A percentile compares a stretch with the other conserved stretches of the same genome.
Evolutionary conservation across 257 asterid species (phyloP).

Genomic region (Forsythia viridissima): DNA sequence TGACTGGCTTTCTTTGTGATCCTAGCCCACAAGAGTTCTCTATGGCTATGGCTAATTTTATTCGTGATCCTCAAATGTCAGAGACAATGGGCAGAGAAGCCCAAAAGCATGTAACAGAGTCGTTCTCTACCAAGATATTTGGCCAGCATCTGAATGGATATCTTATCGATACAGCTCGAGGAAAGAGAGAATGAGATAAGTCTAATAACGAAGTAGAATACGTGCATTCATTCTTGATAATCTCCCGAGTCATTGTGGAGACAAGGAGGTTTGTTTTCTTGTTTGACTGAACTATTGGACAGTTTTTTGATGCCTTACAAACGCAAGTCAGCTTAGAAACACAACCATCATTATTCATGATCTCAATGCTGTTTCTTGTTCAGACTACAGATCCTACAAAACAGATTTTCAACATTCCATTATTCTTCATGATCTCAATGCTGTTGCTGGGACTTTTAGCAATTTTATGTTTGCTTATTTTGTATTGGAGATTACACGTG

Average conservation of each 20-base stretch:
- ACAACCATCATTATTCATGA: background rate
- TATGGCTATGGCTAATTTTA: slow-evolving; percentile 72
- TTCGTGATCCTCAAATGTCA: slow-evolving; percentile 61
- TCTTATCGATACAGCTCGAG: slow-evolving; percentile 53
- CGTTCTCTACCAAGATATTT: slow-evolving; percentile 80
- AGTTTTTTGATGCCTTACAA: background rate
- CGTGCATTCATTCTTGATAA: background rate
- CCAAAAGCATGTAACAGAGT: slow-evolving; percentile 55
- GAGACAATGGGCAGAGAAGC: slow-evolving; percentile 76
- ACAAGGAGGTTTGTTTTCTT: background rate
- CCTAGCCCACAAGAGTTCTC: slow-evolving; percentile 74
- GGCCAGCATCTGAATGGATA: slow-evolving; percentile 67
- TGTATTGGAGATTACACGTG: no score
- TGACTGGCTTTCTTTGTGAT: slow-evolving; percentile 82
- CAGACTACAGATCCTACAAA: no score
- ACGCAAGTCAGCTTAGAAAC: background rate
- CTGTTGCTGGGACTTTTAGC: no score
- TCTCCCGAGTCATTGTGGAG: background rate
- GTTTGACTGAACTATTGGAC: background rate
- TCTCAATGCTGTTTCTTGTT: no score
- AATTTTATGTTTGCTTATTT: no score
- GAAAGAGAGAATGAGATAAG: slow-evolving; percentile 55
- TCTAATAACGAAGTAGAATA: background rate
- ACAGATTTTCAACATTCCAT: no score
- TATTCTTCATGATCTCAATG: no score